Evolutionary conservation across 1,284 basidiomycete genomes (phyloP), one percentile per base, ranked within the genome.

Genomic region (Golubevia pallescens): DNA sequence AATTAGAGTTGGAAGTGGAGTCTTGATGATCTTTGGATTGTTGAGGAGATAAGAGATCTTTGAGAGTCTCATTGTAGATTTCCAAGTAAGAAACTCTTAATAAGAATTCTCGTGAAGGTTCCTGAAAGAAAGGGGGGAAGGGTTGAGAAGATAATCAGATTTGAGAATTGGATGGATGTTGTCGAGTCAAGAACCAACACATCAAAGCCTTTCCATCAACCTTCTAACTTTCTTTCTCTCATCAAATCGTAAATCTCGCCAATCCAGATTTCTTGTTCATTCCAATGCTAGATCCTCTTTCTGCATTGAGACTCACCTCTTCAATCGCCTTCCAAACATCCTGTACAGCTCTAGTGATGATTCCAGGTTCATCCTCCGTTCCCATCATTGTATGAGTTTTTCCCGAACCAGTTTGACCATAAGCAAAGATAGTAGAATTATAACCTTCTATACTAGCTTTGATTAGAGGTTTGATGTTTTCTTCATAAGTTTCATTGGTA

Each of bases 311-410:
- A 71, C 84, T 69, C 60, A 87, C 86, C 21, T 81, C 81, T 48
- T 86, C 86, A 67, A 88, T 88, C 2, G 80, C 80, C 32, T 86
- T 80, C 65, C 89, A 90, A 3, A 90, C 87, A 58, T 89, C 87
- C 53, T 88, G 86, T 16, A 99, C 93, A 0, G 95, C 91, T 24
- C 93, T 90, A 0, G 95, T 94, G 67, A 98, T 97, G 71, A 99
- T 95, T 66, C 96, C 96, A 0, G 94, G 94, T 75, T 97, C 92
- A 2, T 90, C 88, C 8, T 91, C 90, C 48, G 90, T 91, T 8
- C 96, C 96, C 5, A 89, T 89, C 54, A 98, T 90, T 0, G 51
- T 48, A 28, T 56, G 24, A 21, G 54, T 56, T 32, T 56, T 56
- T 13, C 54, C 54, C 5, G 6, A 7, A 6, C 54, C 54, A 56